These are phyloP conservation scores for Ceriops tagal DNA, from an alignment of 345 rosid species.

Conservation along the genomic window DNA sequence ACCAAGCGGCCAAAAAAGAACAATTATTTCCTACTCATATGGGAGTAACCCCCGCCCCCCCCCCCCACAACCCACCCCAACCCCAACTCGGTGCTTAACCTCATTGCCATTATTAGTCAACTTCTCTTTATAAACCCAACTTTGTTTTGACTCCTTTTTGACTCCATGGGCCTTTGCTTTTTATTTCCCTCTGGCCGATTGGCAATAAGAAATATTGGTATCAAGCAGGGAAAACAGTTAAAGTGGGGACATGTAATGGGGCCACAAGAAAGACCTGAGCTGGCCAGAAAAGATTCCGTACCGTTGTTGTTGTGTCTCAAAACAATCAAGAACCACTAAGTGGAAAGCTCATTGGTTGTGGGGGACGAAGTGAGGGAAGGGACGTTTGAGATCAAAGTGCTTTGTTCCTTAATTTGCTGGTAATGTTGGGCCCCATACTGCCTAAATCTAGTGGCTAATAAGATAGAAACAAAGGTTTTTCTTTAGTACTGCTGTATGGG, in stretches of 20 bases:
- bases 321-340: constrained; percentile 20
- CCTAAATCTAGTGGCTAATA: constrained; percentile 4
- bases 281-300: constrained; percentile 8
- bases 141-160: constrained; percentile 31
- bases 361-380: background rate
- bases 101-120: constrained; percentile 32
- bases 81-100: constrained; percentile 20
- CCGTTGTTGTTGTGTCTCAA: background rate
- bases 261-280: constrained; percentile 10
- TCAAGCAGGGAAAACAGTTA: background rate
- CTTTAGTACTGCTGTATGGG: background rate
- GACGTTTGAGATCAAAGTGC: background rate
- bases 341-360: constrained; percentile 13
- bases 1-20: constrained; percentile 19
- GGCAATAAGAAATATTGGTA: background rate
- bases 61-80: too few species aligned
- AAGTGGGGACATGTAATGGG: background rate
- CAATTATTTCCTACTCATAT: constrained; percentile 53
- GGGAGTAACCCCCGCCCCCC: background rate
- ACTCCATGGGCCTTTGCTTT: background rate
- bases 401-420: constrained; percentile 10
- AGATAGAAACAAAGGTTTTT: background rate
- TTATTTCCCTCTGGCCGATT: constrained; percentile 2
- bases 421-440: too few species aligned
- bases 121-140: constrained; percentile 27